Conservation (phyloP, 352 stramenopile genomes). For the Pythium coloratum region DNA sequence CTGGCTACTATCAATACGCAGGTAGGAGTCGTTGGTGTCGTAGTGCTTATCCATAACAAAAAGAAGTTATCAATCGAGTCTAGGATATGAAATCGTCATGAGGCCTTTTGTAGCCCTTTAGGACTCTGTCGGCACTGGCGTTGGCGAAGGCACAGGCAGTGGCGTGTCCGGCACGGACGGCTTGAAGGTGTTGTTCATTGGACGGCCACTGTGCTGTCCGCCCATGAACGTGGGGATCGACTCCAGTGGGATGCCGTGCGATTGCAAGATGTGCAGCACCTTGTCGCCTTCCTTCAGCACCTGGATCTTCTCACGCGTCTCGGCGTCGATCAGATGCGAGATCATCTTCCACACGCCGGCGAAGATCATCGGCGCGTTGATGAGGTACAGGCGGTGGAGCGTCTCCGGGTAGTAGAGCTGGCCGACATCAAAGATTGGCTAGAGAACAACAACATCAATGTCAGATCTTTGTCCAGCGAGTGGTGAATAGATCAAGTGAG, state of each 20-base stretch:
- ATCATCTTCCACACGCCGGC: constrained; percentile 84
- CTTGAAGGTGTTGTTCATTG: constrained; percentile 74
- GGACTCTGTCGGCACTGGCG: not conserved
- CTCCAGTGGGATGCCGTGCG: constrained; percentile 57
- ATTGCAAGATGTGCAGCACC: constrained; percentile 57
- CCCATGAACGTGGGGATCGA: constrained; percentile 65
- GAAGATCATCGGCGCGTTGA: constrained; percentile 85
- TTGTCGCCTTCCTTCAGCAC: constrained; percentile 71
- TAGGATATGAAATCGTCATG: not conserved
- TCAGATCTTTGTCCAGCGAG: not conserved
- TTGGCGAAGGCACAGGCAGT: constrained; percentile 34
- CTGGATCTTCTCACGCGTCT: constrained; percentile 84
- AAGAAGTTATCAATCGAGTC: constrained; percentile 1
- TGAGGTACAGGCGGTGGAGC: constrained; percentile 72
- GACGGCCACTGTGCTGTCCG: constrained; percentile 47
- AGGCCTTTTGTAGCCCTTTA: not conserved
- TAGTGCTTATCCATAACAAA: not conserved
- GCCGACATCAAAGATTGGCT: constrained; percentile 79
- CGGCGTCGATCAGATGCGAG: constrained; percentile 59
- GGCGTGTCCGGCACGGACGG: constrained; percentile 56
- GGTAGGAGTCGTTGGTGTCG: not conserved
- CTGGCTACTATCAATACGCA: not conserved
- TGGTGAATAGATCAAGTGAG: too few relatives aligned
- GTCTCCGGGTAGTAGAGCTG: constrained; percentile 84
- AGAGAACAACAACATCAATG: not conserved